Base-by-base conservation (phyloP, 805 yeast genomes). In the Sugiyamaella marilandica region DNA sequence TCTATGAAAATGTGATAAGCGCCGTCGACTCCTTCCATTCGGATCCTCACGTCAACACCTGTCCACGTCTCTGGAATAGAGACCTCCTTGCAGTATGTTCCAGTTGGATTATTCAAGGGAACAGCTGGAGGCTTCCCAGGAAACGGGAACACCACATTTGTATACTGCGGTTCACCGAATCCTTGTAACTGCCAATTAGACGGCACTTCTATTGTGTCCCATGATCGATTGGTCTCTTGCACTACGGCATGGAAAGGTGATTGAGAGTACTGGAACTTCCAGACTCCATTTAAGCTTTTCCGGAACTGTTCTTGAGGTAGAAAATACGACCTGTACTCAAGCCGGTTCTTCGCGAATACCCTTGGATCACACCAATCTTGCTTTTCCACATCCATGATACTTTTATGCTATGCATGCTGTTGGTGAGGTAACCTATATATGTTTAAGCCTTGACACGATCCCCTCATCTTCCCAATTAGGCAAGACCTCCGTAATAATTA, bases 111-210 rank as follows among this genome's bases (percentile, higher is more conserved):
- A 39, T 60, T 59, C 36, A 62, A 45, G 5, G 71, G 69, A 3
- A 67, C 65, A 48, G 53, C 54, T 10, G 73, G 73, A 5, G 71
- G 71, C 43, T 66, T 60, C 26, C 58, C 64, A 2, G 67, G 63
- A 52, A 69, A 63, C 13, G 72, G 72, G 41, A 55, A 66, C 31
- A 56, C 59, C 18, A 56, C 58, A 51, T 69, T 69, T 8, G 73
- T 69, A 50, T 69, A 69, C 24, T 64, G 67, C 5, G 73, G 73
- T 14, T 33, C 19, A 2, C 72, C 73, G 48, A 54, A 66, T n/a
- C 70, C 71, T 49, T 67, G 69, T 24, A 67, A 53, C 55, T 70
- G 72, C 71, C 71, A 68, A 50, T 66, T 66, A 8, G 70, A 68
- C 1, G 73, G 73, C 13, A 69, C 73, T 1, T 54, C 19, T 21